phyloP scores from a whole-genome alignment of 2,329 filamentous ascomycete genomes.

The Aureobasidium zeae region DNA sequence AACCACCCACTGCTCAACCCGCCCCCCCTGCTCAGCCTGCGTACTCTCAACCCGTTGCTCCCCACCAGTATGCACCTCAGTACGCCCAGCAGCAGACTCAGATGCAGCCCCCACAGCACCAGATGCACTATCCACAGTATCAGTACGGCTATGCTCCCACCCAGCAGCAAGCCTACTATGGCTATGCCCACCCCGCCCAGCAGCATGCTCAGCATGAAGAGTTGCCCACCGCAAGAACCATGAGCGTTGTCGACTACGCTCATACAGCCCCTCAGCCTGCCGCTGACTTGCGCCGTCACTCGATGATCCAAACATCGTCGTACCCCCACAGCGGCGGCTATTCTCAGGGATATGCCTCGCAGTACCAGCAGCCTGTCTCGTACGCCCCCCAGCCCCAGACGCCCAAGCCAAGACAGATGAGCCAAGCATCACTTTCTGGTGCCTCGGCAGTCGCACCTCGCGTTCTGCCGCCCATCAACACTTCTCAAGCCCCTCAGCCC shows the following conservation, averaged over 20 bases:
- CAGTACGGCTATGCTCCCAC: conserved; percentile 24
- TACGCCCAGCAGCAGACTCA: conserved; percentile 12
- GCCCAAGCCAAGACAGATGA: conserved; percentile 19
- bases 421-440: conserved; percentile 16
- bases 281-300: conserved; percentile 35
- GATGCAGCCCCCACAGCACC: conserved; percentile 12
- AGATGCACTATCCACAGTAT: conserved; percentile 23
- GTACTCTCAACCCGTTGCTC: conserved; percentile 25
- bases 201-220: conserved; percentile 32
- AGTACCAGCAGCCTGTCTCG: conserved; percentile 26
- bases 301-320: conserved; percentile 32
- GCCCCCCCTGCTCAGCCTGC: conserved; percentile 31
- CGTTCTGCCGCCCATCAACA: conserved; percentile 36
- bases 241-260: conserved; percentile 33
- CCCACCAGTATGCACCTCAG: conserved; percentile 19
- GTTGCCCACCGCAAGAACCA: conserved; percentile 29
- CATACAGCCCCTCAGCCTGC: conserved; percentile 21
- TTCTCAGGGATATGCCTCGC: conserved; percentile 26
- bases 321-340: conserved; percentile 24
- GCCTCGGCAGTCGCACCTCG: conserved; percentile 21
- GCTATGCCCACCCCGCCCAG: conserved; percentile 30
- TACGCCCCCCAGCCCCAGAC: conserved; percentile 24
- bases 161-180: conserved; percentile 31
- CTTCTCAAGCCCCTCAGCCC: conserved; percentile 28
- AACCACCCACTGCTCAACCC: conserved; percentile 25